Conservation (phyloP, 805 yeast species). For the Saccharomyces eubayanus region DNA sequence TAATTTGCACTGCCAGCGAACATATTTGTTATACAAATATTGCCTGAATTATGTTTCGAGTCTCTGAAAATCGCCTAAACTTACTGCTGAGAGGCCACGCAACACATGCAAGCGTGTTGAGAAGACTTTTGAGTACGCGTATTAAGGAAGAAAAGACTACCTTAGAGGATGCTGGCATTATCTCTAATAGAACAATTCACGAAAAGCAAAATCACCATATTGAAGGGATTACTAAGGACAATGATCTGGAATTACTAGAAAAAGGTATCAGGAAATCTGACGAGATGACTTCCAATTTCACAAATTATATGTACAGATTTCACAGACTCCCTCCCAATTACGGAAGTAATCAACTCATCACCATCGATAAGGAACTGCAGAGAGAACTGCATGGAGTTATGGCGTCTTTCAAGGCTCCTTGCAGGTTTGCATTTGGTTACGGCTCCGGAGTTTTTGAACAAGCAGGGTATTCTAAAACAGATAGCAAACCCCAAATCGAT, state of each 20-base stretch:
- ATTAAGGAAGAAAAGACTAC: not conserved
- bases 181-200: not conserved
- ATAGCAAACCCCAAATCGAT: conserved; percentile 64
- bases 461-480: conserved; percentile 36
- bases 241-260: conserved; percentile 17
- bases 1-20: not conserved
- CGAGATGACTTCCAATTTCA: conserved; percentile 19
- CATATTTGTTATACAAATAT: not conserved
- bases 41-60: not conserved
- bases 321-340: conserved; percentile 47
- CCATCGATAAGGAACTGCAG: conserved; percentile 38
- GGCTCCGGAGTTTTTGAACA: conserved; percentile 92
- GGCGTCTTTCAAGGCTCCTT: conserved; percentile 58
- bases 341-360: conserved; percentile 50
- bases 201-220: not conserved
- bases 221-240: conserved; percentile 3
- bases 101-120: not conserved
- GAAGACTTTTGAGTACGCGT: not conserved
- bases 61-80: not conserved
- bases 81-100: not conserved
- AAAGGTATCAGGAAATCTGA: conserved; percentile 21
- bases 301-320: conserved; percentile 24
- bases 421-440: conserved; percentile 79
- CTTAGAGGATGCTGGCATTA: not conserved
- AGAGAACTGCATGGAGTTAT: conserved; percentile 42